A percentile compares a stretch with the other conserved stretches of the same genome.
Conservation (phyloP, 2,329 filamentous ascomycete species). For the Aspergillus transmontanensis region DNA sequence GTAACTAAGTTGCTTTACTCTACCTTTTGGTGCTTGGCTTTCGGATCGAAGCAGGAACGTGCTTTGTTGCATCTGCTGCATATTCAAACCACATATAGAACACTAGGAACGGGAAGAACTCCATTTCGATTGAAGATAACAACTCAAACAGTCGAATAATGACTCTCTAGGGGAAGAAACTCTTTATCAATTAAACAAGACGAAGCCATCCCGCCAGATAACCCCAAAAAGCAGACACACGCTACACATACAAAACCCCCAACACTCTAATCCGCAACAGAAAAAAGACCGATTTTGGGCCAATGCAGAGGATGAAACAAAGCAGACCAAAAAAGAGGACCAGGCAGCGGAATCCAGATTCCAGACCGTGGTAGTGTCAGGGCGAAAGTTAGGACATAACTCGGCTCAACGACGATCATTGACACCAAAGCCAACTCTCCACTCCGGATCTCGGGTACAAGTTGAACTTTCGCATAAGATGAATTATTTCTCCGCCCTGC, state of each 20-base stretch:
- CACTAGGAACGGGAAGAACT: not conserved
- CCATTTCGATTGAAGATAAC: not conserved
- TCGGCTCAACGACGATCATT: not conserved
- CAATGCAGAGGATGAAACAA: not conserved
- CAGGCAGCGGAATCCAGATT: not conserved
- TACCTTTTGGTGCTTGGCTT: not conserved
- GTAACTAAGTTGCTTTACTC: not conserved
- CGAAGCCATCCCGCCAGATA: not conserved
- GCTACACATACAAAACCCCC: not conserved
- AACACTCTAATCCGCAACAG: not conserved
- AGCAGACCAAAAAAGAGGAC: not conserved
- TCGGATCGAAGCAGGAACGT: not conserved
- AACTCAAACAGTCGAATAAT: not conserved
- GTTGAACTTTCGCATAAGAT: not conserved
- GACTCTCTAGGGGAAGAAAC: accelerated
- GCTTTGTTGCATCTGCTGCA: not conserved
- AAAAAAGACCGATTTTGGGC: too few relatives aligned
- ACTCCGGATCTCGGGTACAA: slow-evolving; percentile 15
- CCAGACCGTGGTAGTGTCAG: not conserved
- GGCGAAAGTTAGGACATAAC: not conserved
- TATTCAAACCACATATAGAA: slow-evolving; percentile 1
- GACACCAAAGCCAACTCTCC: not conserved
- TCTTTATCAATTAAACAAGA: not conserved
- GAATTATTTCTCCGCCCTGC: not conserved
- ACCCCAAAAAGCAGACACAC: too few relatives aligned